Evolutionary conservation across 1,284 basidiomycete genomes (phyloP), one percentile per base, ranked within the genome.

Genomic region (Irpex sp.): DNA sequence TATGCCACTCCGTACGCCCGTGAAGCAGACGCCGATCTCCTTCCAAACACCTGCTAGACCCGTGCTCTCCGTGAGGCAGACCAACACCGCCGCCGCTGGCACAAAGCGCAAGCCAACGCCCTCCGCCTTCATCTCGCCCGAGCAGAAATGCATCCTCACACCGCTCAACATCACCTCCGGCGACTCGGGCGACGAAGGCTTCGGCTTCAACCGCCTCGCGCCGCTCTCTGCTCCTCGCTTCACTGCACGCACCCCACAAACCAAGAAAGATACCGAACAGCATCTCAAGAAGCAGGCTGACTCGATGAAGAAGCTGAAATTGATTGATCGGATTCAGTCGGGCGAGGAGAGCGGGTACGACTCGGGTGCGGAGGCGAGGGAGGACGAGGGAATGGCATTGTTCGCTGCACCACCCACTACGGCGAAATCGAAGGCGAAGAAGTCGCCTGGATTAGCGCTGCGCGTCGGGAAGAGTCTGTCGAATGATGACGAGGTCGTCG

Each of bases 61-160:
- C 57, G 65, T 71, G 8, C 72, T 77, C 57, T 72, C 71, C 58
- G 59, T 67, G 33, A 74, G 71, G 62, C 71, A 69, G 61, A 69
- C 72, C 63, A 75, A 76, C 62, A 63, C 66, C 18, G 39, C 60
- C 19, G 55, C 71, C 54, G 63, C 72, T 61, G 60, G 87, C 39
- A 81, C 80, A 4, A 90, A 90, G 72, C 83, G 88, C 66, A 90
- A 88, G 71, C 84, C 85, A 21, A 82, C 82, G 1, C 82, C 86
- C 8, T 73, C 84, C 48, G 75, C 77, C 54, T 78, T 84, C 56
- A 75, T 80, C 37, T 77, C 82, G 5, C 73, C 74, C 28, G 68
- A 69, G 7, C 67, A 69, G 2, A 69, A 67, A 55, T 67, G 72
- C 14, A 67, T 71, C 28, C 68, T 73, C 60, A 76, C 75, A 14